Evolutionary conservation across 2,329 filamentous ascomycete genomes (phyloP).

Genomic region (Pestalotiopsis sp.): DNA sequence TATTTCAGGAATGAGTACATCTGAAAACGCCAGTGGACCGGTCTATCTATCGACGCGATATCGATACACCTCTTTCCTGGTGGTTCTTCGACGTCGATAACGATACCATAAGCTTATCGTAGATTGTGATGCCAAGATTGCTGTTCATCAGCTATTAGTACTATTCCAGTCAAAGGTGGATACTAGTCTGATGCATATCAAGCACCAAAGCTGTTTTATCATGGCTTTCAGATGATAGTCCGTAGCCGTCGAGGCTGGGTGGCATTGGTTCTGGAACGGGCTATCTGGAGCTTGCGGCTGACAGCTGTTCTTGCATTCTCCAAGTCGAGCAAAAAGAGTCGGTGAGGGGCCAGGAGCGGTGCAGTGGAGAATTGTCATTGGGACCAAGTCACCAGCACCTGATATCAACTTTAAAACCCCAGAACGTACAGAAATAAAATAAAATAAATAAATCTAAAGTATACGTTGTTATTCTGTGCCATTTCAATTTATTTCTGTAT

Average conservation of each 20-base stretch:
- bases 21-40: too few species aligned
- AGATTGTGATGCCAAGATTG: neutral
- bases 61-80: too few species aligned
- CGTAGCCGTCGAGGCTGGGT: neutral
- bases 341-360: too few species aligned
- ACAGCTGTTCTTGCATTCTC: neutral
- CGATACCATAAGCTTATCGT: neutral
- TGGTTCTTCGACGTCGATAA: neutral
- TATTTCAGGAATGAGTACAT: too few species aligned
- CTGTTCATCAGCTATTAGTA: neutral
- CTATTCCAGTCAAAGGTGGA: neutral
- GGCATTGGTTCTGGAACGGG: neutral
- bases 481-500: too few species aligned
- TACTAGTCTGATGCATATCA: neutral
- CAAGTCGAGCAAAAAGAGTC: neutral
- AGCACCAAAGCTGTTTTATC: neutral
- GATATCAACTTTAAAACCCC: too few species aligned
- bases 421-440: too few species aligned
- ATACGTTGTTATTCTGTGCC: too few species aligned
- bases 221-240: neutral
- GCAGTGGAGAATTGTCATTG: too few species aligned
- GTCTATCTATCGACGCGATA: too few species aligned
- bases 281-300: neutral
- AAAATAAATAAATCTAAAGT: too few species aligned
- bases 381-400: too few species aligned